A percentile compares a stretch with the other conserved stretches of the same genome.
phyloP scores from a whole-genome alignment of 192 early-diverging fungal genomes.

The Thamnidium elegans region DNA sequence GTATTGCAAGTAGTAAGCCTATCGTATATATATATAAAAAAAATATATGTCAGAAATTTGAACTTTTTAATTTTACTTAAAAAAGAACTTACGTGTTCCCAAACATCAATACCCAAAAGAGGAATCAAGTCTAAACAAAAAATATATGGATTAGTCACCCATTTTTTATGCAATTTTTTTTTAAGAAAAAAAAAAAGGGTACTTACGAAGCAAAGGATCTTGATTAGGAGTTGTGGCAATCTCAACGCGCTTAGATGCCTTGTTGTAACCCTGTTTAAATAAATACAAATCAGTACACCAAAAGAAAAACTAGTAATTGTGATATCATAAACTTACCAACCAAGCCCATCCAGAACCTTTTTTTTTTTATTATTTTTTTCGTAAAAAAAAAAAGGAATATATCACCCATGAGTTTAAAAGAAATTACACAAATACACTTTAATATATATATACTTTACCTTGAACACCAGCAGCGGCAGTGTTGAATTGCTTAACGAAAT shows the following conservation, averaged over 20 bases:
- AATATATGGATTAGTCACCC: neutral
- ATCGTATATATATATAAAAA: neutral
- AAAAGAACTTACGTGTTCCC: slow-evolving; percentile 84
- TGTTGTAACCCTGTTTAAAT: slow-evolving; percentile 73
- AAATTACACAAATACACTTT: neutral
- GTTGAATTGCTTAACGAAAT: slow-evolving; percentile 75
- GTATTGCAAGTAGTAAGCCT: slow-evolving; percentile 96
- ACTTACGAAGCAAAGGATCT: slow-evolving; percentile 62
- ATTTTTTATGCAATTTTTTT: neutral
- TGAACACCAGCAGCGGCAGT: slow-evolving; percentile 78
- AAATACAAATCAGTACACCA: neutral
- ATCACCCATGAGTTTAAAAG: slow-evolving; percentile 5
- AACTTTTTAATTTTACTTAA: neutral
- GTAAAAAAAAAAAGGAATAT: neutral
- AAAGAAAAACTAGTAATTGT: neutral
- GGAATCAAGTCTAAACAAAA: slow-evolving; percentile 60
- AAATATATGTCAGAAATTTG: neutral
- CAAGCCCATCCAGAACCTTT: slow-evolving; percentile 92
- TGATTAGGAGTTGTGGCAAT: slow-evolving; percentile 90
- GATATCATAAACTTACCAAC: slow-evolving; percentile 53
- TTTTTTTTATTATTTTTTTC: neutral
- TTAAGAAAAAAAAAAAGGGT: neutral
- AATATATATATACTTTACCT: slow-evolving; percentile 38
- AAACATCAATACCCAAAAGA: slow-evolving; percentile 89
- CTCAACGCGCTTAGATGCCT: slow-evolving; percentile 70